Evolutionary conservation across 352 stramenopile species (phyloP).

Genomic region (Globisporangium rhizosaccharum): DNA sequence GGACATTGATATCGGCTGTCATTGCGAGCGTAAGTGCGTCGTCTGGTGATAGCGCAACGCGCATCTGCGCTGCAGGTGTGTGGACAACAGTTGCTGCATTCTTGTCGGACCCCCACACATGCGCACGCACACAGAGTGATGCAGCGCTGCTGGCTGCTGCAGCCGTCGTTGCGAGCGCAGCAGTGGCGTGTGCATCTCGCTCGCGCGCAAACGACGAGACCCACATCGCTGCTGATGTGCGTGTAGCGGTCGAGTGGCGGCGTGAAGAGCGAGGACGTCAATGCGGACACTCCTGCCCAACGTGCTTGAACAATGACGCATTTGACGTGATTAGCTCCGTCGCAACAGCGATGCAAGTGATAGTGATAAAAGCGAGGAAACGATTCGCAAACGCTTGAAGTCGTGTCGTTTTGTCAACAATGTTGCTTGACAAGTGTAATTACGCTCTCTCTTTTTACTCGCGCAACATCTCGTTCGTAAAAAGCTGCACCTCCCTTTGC

Average conservation of each 20-base stretch:
- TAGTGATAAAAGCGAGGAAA: neutral
- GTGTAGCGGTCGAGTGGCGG: neutral
- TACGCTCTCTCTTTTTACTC: conserved; percentile 11
- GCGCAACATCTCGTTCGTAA: conserved; percentile 10
- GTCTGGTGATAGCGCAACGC: conserved; percentile 6
- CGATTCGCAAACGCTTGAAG: conserved; percentile 32
- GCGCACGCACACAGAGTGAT: conserved; percentile 19
- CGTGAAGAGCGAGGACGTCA: too few species aligned
- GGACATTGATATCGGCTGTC: conserved; percentile 32
- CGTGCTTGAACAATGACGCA: too few species aligned
- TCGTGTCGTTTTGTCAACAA: conserved; percentile 7
- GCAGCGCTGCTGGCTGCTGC: neutral
- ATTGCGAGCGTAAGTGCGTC: conserved; percentile 31
- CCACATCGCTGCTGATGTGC: conserved; percentile 26
- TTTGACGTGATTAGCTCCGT: too few species aligned
- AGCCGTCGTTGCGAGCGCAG: neutral
- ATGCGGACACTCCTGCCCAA: too few species aligned
- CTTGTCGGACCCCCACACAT: conserved; percentile 26
- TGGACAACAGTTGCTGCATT: neutral
- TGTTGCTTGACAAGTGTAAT: conserved; percentile 11
- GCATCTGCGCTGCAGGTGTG: neutral
- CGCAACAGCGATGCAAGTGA: too few species aligned
- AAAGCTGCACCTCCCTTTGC: conserved; percentile 1
- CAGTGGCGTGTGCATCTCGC: neutral
- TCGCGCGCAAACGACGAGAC: conserved; percentile 45